phyloP scores from a whole-genome alignment of 2,329 filamentous ascomycete genomes.

The Colletotrichum caudatum region DNA sequence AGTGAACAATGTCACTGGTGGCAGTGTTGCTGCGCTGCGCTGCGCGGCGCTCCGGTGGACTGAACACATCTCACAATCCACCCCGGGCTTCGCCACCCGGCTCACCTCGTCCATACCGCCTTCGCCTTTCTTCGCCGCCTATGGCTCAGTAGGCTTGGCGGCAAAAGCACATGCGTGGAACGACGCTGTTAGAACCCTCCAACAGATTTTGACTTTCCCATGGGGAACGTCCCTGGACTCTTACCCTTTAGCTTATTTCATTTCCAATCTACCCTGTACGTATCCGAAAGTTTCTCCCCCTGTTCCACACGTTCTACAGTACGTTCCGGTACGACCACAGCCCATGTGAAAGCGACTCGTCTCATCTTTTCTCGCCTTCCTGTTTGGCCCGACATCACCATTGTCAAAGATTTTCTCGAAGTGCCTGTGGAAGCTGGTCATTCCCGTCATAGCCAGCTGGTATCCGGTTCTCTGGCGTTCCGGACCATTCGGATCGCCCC shows the following conservation, averaged over 20 bases:
- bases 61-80: slow-evolving; percentile 11
- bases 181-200: slow-evolving; percentile 21
- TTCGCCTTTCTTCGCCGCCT: no score
- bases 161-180: slow-evolving; percentile 16
- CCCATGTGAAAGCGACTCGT: slow-evolving; percentile 31
- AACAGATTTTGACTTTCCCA: slow-evolving; percentile 32
- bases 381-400: neutral
- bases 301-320: neutral
- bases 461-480: slow-evolving; percentile 26
- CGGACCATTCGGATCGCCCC: slow-evolving; percentile 43
- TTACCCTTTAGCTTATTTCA: neutral
- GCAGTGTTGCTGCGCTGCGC: neutral
- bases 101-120: neutral
- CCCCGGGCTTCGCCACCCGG: slow-evolving; percentile 37
- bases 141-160: neutral
- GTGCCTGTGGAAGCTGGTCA: slow-evolving; percentile 16
- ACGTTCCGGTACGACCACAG: neutral
- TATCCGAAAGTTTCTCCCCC: neutral
- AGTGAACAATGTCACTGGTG: neutral
- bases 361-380: neutral
- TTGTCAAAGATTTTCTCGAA: slow-evolving; percentile 3
- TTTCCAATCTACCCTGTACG: neutral
- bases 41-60: neutral
- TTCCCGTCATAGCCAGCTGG: neutral
- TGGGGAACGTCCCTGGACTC: slow-evolving; percentile 25